A percentile compares a stretch with the other conserved stretches of the same genome.
Evolutionary conservation across 139 green algal genomes (phyloP).

Genomic region (Coelastrella sp.): DNA sequence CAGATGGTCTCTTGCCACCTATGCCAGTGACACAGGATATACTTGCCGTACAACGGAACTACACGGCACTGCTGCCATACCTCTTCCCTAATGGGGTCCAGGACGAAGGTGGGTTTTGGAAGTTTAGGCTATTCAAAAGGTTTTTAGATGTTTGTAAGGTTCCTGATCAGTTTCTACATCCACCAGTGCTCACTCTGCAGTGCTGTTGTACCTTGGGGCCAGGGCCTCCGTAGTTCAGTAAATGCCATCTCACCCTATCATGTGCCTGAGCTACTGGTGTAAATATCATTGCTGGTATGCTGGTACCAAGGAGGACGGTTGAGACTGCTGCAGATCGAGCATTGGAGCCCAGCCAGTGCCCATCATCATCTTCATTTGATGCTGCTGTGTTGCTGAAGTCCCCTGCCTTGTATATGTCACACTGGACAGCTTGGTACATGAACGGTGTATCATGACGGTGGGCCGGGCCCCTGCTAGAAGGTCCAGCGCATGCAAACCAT

Average conservation of each 20-base stretch:
- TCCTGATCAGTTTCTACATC: too few species aligned
- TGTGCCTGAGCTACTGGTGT: not conserved
- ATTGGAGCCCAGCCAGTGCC: too few species aligned
- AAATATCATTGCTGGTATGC: too few species aligned
- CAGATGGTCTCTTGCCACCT: conserved; percentile 6
- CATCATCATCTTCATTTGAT: too few species aligned
- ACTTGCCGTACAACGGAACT: conserved; percentile 3
- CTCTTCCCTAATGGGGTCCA: not conserved
- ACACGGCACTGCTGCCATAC: conserved; percentile 18
- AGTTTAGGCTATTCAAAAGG: not conserved
- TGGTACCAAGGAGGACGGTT: too few species aligned
- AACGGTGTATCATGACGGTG: not conserved
- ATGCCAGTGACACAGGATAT: not conserved
- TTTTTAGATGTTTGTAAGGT: not conserved
- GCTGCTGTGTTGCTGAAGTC: too few species aligned
- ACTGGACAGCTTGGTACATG: too few species aligned
- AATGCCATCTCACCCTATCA: not conserved
- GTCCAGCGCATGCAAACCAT: not conserved
- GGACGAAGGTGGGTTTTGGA: conserved; percentile 7
- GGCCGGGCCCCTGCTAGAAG: not conserved
- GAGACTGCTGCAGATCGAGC: too few species aligned
- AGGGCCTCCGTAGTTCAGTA: not conserved
- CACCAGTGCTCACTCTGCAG: not conserved
- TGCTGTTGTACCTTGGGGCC: not conserved
- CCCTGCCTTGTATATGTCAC: too few species aligned